A percentile compares a stretch with the other conserved stretches of the same genome.
These are phyloP conservation scores for Septoria petroselini DNA, from an alignment of 2,329 filamentous ascomycete genomes.

Conservation along the genomic window DNA sequence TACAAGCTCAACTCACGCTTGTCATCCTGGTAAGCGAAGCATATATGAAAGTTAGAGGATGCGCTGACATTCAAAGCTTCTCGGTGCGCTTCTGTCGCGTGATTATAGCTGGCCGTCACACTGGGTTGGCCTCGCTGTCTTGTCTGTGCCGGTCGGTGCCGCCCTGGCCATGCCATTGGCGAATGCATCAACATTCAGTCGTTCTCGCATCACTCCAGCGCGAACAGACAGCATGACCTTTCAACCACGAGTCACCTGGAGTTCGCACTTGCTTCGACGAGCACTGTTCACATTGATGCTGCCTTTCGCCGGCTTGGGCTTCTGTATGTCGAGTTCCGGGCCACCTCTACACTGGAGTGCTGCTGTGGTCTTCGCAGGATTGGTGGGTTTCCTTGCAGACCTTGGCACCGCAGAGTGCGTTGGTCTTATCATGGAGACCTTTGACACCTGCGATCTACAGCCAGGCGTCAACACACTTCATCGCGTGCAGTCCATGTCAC, in stretches of 20 bases:
- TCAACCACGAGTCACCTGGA: conserved; percentile 62
- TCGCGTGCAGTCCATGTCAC: conserved; percentile 45
- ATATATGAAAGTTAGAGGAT: neutral
- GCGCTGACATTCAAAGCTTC: conserved; percentile 43
- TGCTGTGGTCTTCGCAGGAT: conserved; percentile 63
- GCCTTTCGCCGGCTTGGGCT: conserved; percentile 64
- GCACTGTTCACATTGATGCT: conserved; percentile 64
- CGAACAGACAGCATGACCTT: conserved; percentile 67
- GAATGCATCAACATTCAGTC: conserved; percentile 66
- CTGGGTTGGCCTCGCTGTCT: conserved; percentile 64
- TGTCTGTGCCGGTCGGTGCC: conserved; percentile 65
- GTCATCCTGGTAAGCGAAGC: conserved; percentile 59
- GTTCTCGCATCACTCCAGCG: conserved; percentile 58
- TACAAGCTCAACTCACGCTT: conserved; percentile 72
- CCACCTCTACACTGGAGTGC: conserved; percentile 59
- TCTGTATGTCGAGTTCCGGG: conserved; percentile 64
- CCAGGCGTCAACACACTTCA: conserved; percentile 61
- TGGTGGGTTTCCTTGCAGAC: conserved; percentile 68
- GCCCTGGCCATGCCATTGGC: conserved; percentile 69
- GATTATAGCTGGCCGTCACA: conserved; percentile 64
- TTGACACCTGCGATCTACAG: conserved; percentile 75
- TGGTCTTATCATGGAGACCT: conserved; percentile 75
- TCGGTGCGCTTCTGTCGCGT: conserved; percentile 68
- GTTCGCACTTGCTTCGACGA: conserved; percentile 68
- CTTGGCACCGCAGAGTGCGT: conserved; percentile 74